phyloP scores from a whole-genome alignment of 345 rosid genomes.

The Geranium brycei region DNA sequence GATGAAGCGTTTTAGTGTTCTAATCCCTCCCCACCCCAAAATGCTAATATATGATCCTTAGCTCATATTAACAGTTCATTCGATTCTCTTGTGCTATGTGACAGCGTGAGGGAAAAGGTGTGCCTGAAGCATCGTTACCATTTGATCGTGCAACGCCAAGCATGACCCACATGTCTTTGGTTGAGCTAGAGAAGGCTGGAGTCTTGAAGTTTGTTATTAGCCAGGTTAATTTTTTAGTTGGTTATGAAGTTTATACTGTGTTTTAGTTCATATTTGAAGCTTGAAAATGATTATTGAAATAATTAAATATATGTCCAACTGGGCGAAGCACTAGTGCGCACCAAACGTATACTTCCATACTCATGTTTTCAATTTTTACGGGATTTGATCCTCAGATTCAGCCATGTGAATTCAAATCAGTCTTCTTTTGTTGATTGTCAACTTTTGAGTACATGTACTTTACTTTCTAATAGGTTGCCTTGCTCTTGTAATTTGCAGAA shows the following conservation, averaged over 20 bases:
- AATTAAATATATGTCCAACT: no score
- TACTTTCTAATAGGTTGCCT: no score
- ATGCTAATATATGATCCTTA: no score
- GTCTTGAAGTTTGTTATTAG: conserved; percentile 24
- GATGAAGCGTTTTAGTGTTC: not conserved
- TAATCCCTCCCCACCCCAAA: not conserved
- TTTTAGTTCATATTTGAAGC: not conserved
- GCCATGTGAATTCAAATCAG: no score
- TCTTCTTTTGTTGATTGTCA: no score
- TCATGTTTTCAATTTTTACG: no score
- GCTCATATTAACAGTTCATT: not conserved
- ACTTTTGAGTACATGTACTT: no score
- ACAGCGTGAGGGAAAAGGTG: conserved; percentile 26
- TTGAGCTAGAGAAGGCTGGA: conserved; percentile 27
- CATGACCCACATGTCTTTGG: conserved; percentile 31
- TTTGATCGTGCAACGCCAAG: conserved; percentile 33
- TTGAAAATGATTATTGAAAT: no score
- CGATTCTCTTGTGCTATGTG: not conserved
- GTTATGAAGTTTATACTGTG: not conserved
- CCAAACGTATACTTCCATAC: no score
- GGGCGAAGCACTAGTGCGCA: no score
- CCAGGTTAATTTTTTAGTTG: conserved; percentile 15
- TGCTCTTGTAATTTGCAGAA: conserved; percentile 11
- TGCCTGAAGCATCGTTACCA: conserved; percentile 27
- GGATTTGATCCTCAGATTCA: no score